phyloP scores from a whole-genome alignment of 176 grass and related monocot genomes.

The Leersia perrieri region DNA sequence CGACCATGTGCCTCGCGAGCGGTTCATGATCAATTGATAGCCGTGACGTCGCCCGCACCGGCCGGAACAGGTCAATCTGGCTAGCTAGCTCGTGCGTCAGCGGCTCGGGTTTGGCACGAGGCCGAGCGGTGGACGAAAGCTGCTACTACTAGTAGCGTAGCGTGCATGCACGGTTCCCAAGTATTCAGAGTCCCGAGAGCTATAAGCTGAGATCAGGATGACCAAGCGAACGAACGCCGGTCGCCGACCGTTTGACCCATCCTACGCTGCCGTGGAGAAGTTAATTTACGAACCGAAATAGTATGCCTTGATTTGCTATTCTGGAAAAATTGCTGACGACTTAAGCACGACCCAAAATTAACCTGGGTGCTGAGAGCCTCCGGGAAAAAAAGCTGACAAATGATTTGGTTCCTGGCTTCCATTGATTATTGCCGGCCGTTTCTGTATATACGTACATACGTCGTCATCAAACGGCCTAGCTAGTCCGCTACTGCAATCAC shows the following conservation, averaged over 20 bases:
- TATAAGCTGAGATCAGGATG: not conserved
- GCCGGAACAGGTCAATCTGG: not conserved
- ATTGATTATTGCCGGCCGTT: not conserved
- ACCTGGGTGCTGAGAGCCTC: not conserved
- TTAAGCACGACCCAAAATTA: too few relatives aligned
- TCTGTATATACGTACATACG: not conserved
- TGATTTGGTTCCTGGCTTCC: not conserved
- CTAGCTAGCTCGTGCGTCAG: not conserved
- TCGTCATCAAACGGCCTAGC: not conserved
- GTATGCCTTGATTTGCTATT: too few relatives aligned
- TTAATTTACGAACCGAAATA: not conserved
- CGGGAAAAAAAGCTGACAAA: not conserved
- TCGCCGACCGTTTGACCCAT: not conserved
- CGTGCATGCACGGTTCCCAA: not conserved
- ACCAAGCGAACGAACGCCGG: not conserved
- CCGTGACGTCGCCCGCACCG: not conserved
- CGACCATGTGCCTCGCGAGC: not conserved
- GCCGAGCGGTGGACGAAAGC: not conserved
- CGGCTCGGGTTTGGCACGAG: not conserved
- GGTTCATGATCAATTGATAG: slow-evolving; percentile 16
- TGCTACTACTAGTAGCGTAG: too few relatives aligned
- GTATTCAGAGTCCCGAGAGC: slow-evolving; percentile 11
- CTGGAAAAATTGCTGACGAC: too few relatives aligned
- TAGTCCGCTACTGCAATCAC: not conserved
- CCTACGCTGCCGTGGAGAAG: not conserved